These are phyloP conservation scores for Wickerhamomyces rabaulensis DNA, from an alignment of 805 yeast species.

Conservation along the genomic window DNA sequence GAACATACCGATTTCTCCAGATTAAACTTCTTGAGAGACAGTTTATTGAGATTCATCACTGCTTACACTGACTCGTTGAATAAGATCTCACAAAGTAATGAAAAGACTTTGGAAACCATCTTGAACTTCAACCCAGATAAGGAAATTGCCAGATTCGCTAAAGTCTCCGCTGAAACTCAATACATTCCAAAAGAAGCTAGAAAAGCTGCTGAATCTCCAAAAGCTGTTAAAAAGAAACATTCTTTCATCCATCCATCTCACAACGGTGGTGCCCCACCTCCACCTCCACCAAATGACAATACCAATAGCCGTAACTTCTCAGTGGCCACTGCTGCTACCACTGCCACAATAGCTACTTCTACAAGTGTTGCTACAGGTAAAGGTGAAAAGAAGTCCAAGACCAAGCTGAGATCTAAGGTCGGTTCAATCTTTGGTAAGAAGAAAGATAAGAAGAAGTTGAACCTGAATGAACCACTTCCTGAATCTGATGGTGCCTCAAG, in stretches of 20 bases:
- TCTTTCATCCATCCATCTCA: not conserved
- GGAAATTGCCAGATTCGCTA: slow-evolving; percentile 55
- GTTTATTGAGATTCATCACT: slow-evolving; percentile 61
- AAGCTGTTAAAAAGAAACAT: slow-evolving; percentile 1
- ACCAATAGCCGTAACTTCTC: slow-evolving; percentile 13
- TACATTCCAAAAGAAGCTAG: slow-evolving; percentile 23
- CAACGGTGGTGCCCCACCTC: not conserved
- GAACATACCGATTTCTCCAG: slow-evolving; percentile 66
- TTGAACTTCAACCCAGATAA: slow-evolving; percentile 57
- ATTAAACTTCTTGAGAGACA: slow-evolving; percentile 56
- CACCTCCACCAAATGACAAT: slow-evolving; percentile 1
- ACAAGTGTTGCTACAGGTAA: slow-evolving; percentile 10
- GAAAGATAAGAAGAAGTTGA: slow-evolving; percentile 31
- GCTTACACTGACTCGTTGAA: slow-evolving; percentile 50
- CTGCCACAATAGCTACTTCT: slow-evolving; percentile 6
- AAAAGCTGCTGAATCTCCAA: slow-evolving; percentile 25
- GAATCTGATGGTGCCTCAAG: slow-evolving; percentile 25
- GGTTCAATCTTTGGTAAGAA: slow-evolving; percentile 73
- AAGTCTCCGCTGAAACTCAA: slow-evolving; percentile 27
- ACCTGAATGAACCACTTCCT: slow-evolving; percentile 12
- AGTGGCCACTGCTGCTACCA: slow-evolving; percentile 17
- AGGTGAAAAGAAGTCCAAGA: slow-evolving; percentile 25
- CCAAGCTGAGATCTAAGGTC: slow-evolving; percentile 57
- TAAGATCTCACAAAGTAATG: slow-evolving; percentile 44
- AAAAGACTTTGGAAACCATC: slow-evolving; percentile 58